phyloP scores from a whole-genome alignment of 495 filamentous ascomycete species.

The Tuber umbilicatum region DNA sequence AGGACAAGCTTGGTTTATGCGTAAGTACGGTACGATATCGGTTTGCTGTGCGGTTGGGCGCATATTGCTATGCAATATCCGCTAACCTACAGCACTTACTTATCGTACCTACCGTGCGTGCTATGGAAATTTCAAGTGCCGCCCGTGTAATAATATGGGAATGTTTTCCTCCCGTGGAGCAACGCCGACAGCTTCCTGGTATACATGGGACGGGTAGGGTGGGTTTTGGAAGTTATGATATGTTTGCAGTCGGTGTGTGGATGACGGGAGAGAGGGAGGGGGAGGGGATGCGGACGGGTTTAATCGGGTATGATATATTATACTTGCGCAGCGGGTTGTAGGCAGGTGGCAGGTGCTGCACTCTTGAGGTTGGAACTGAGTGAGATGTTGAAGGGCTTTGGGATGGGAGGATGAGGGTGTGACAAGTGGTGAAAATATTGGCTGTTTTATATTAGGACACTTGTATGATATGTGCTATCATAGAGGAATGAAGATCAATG shows the following conservation, averaged over 20 bases:
- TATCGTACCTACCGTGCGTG: neutral
- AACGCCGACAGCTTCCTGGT: neutral
- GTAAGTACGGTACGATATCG: neutral
- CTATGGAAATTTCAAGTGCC: neutral
- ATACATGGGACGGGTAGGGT: neutral
- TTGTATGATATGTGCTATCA: too few relatives aligned
- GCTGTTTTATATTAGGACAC: neutral
- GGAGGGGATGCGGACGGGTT: neutral
- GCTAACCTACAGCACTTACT: neutral
- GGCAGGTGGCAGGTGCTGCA: neutral
- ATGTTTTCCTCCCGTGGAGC: neutral
- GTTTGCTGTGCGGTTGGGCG: neutral
- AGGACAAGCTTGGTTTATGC: neutral
- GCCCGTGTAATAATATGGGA: neutral
- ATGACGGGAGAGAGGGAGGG: neutral
- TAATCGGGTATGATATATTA: neutral
- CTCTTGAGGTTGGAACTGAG: neutral
- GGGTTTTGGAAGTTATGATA: neutral
- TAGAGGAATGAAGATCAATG: too few relatives aligned
- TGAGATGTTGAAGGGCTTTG: neutral
- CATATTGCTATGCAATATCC: neutral
- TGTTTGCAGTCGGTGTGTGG: neutral
- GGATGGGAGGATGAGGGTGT: neutral
- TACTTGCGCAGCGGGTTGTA: neutral
- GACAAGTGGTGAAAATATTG: neutral